Evolutionary conservation across 306 rosid species (phyloP).

Genomic region (Ochetophila trinervis): DNA sequence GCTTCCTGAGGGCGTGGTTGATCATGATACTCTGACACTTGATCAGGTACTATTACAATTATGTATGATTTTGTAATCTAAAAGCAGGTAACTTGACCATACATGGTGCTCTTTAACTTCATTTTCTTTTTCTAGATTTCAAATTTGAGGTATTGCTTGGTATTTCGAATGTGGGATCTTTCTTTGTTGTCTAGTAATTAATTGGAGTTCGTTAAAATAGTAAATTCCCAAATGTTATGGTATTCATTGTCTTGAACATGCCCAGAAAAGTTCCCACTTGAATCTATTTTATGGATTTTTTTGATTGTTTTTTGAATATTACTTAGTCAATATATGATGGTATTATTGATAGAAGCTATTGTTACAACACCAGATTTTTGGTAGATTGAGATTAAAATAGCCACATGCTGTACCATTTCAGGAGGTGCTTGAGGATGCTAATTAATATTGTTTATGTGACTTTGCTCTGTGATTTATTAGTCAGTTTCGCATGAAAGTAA

Average conservation of each 20-base stretch:
- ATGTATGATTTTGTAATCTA: constrained; percentile 2
- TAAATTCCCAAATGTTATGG: background rate
- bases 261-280: background rate
- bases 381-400: too few species aligned
- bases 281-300: too few species aligned
- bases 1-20: constrained; percentile 65
- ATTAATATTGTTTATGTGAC: too few species aligned
- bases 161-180: too few species aligned
- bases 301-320: background rate
- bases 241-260: background rate
- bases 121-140: background rate
- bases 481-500: too few species aligned
- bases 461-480: too few species aligned
- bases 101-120: background rate
- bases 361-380: too few species aligned
- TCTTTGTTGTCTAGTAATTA: too few species aligned
- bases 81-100: background rate
- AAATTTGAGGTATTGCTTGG: background rate
- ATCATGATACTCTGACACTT: constrained; percentile 54
- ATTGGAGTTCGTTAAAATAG: background rate
- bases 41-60: constrained; percentile 48
- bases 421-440: too few species aligned
- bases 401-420: too few species aligned
- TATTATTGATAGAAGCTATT: background rate
- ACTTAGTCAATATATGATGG: background rate